A percentile compares a stretch with the other conserved stretches of the same genome.
Conservation (phyloP, 805 yeast genomes). For the Schwanniomyces occidentalis region DNA sequence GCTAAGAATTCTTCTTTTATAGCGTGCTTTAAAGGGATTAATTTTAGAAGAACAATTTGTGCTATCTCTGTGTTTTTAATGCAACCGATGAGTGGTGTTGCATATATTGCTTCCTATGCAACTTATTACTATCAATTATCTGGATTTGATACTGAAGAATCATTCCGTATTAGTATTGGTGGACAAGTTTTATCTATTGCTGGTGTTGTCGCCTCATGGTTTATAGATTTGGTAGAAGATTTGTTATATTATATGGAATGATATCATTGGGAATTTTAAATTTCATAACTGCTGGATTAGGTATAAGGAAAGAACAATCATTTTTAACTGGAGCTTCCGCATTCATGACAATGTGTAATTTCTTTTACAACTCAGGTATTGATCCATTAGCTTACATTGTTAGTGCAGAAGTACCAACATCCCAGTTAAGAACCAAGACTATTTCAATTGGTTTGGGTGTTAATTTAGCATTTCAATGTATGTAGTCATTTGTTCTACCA, state of each 20-base stretch:
- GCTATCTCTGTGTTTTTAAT: conserved; percentile 26
- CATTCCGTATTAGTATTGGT: conserved; percentile 20
- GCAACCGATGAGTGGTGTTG: conserved; percentile 28
- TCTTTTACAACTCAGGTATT: conserved; percentile 29
- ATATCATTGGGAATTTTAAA: conserved; percentile 19
- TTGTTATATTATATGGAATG: conserved; percentile 24
- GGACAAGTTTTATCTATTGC: conserved; percentile 21
- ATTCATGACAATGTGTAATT: conserved; percentile 17
- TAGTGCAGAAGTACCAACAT: conserved; percentile 37
- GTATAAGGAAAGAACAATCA: conserved; percentile 14
- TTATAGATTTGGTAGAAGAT: conserved; percentile 29
- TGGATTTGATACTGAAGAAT: conserved; percentile 16
- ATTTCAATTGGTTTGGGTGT: conserved; percentile 22
- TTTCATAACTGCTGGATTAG: conserved; percentile 25
- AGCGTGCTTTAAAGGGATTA: conserved; percentile 42
- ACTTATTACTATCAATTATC: conserved; percentile 29
- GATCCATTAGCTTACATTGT: conserved; percentile 40
- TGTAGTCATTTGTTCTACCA: conserved; percentile 37
- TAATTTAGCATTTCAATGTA: conserved; percentile 22
- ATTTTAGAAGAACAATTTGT: conserved; percentile 42
- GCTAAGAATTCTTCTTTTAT: conserved; percentile 20
- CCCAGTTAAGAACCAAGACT: conserved; percentile 34
- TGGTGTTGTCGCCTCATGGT: conserved; percentile 22
- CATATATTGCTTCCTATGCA: conserved; percentile 24
- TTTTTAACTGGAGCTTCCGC: conserved; percentile 27